Base-by-base conservation (phyloP, 1,284 basidiomycete species). In the Albatrellus sp. region DNA sequence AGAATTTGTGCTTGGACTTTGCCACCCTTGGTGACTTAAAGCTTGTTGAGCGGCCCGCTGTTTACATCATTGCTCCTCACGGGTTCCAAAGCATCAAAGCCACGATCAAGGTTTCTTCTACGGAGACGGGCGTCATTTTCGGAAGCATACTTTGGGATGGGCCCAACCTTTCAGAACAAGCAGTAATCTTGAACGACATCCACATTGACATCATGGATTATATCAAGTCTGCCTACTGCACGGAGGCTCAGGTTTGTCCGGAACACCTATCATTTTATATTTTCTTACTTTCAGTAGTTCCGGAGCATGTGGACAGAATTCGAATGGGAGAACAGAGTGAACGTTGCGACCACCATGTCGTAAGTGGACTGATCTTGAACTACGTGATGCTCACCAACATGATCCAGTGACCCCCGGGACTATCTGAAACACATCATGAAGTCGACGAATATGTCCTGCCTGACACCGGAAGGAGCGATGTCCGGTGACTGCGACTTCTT, bases 201-300 rank as follows among this genome's bases (percentile, higher is more conserved):
- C 92, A 98, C 64, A 90, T 98, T 52, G 96, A 98, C 63, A 98
- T 98, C 54, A 94, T 98, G 88, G 94, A 98, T 63, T 98, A 98
- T 64, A 98, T 98, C 69, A 91, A 96, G 62, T 93, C 94, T 0
- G 90, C 92, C 3, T 89, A 89, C 58, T 96, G 92, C 65, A 96
- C 85, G 48, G 94, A 99, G 63, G 81, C 87, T 29, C 89, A 94
- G 76, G 90, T 90, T 57, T 48, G 73, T 58, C 19, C 44, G 34
- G 28, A 34, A 20, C 14, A 30, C 2, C 14, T 30, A 36, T 38
- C 40, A 37, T 49, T 31, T 49, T 37, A 42, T 33, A 35, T 43
- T 40, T 36, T 42, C 28, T 31, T 28, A 31, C 11, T n/a, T 40
- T 12, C 31, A 13, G 13, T 61, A 90, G 85, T 94, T 94, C 78